Evolutionary conservation across 177 flowering plant genomes (phyloP), one percentile per base, ranked within the genome.

Genomic region (Tripterygium wilfordii): DNA sequence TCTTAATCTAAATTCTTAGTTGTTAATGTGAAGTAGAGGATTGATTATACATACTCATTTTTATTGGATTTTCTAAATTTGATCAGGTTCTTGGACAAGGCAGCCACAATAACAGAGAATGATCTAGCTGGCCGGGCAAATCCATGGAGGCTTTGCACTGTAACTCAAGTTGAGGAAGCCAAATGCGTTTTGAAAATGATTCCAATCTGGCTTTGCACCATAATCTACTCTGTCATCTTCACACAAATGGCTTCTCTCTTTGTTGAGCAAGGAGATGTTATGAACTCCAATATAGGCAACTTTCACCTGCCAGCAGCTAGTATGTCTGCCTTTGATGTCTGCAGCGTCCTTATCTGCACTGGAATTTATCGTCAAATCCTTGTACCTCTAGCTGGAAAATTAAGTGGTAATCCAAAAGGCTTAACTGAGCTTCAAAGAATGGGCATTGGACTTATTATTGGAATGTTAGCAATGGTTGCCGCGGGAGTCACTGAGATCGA

Each of bases 231-330:
- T 0, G 95, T 85, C 0, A 56, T 85, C 36, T 85, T 85, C 69
- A 80, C 95, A 1, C 95, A 85, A 56, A 85, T 85, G 95, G 87
- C 95, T 1, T 85, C 95, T n/a, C 72, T 85, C 16, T 85, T 85
- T 23, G 95, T 85, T 3, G 87, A 78, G 60, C 95, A 85, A 71
- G 94, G 94, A 0, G 85, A 59, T 2, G 80, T 64, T 4, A 85
- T 85, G 94, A 48, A 76, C 45, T 32, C 72, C 26, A 3, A 39
- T 5, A 32, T 76, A 1, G 78, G 77, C 5, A 52, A 54, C 15
- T 78, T 85, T 61, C 69, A 56, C 41, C 33, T 85, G 22, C 95
- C 95, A 0, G 82, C 95, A 0, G 89, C 95, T 1, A 78, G 89
- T 61, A 85, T 85, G 82, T 82, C 95, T 0, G 74, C 51, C 5